Conservation (phyloP, 345 rosid genomes). For the Gossypium ekmanianum region DNA sequence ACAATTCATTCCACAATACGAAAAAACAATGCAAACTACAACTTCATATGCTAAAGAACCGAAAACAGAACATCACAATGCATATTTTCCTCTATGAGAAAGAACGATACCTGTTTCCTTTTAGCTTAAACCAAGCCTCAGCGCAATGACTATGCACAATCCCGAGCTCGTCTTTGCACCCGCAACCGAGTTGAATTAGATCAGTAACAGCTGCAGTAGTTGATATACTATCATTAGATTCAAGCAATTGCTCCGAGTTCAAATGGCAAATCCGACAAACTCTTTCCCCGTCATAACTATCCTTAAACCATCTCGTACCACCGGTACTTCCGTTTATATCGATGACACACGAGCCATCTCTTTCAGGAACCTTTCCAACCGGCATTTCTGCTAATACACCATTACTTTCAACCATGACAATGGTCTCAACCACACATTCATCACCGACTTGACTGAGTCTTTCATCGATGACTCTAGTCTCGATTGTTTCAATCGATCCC, state of each 20-base stretch:
- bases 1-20: not conserved
- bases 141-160: conserved; percentile 76
- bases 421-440: conserved; percentile 27
- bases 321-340: conserved; percentile 37
- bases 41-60: not conserved
- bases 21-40: not conserved
- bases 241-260: conserved; percentile 49
- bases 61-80: not conserved
- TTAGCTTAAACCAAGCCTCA: conserved; percentile 89
- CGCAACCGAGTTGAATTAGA: conserved; percentile 78
- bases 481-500: conserved; percentile 15
- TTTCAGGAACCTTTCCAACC: conserved; percentile 27
- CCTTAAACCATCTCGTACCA: conserved; percentile 26
- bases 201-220: conserved; percentile 27
- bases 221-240: conserved; percentile 14
- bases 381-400: conserved; percentile 19
- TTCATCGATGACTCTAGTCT: conserved; percentile 17
- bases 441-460: conserved; percentile 18
- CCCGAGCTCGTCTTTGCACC: conserved; percentile 92
- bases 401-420: conserved; percentile 22
- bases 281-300: conserved; percentile 43
- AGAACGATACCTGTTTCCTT: conserved; percentile 72
- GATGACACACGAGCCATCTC: conserved; percentile 33
- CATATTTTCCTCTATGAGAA: not conserved
- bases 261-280: conserved; percentile 92